phyloP scores from a whole-genome alignment of 2,329 filamentous ascomycete genomes.

The Colletotrichum magnum region DNA sequence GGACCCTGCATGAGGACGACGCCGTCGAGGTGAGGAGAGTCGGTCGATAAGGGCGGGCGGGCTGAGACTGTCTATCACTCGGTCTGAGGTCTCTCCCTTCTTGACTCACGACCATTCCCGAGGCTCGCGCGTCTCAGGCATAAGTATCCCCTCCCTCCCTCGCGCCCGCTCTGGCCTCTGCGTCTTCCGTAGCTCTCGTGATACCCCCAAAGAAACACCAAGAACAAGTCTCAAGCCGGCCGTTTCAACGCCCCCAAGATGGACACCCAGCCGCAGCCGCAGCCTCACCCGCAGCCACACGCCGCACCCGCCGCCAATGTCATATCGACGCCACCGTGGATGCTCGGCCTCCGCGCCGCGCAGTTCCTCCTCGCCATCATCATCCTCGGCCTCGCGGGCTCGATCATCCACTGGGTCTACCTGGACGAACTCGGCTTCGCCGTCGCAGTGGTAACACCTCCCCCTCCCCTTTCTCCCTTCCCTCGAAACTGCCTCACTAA shows the following conservation, averaged over 20 bases:
- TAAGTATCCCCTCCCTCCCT: slow-evolving; percentile 19
- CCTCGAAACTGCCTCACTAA: background rate
- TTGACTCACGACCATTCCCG: slow-evolving; percentile 10
- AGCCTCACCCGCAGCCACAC: slow-evolving; percentile 14
- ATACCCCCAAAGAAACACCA: slow-evolving; percentile 2
- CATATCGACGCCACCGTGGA: slow-evolving; percentile 59
- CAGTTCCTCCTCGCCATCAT: slow-evolving; percentile 60
- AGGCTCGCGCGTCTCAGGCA: background rate
- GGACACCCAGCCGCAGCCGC: slow-evolving; percentile 10
- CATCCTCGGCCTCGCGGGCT: slow-evolving; percentile 58
- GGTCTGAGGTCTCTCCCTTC: background rate
- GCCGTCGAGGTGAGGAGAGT: background rate
- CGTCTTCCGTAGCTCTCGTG: background rate
- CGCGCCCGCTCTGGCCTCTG: background rate
- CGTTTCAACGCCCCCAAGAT: background rate
- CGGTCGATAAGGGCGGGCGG: background rate
- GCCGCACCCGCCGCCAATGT: slow-evolving; percentile 42
- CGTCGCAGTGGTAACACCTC: slow-evolving; percentile 56
- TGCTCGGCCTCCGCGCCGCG: slow-evolving; percentile 56
- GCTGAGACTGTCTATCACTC: too few relatives aligned
- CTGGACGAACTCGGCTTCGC: slow-evolving; percentile 57
- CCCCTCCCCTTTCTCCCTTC: background rate
- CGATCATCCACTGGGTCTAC: slow-evolving; percentile 57
- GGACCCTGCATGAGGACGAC: slow-evolving; percentile 9
- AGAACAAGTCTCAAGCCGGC: background rate